Conservation (phyloP, 2,329 filamentous ascomycete genomes). For the Sporothrix brasiliensis region DNA sequence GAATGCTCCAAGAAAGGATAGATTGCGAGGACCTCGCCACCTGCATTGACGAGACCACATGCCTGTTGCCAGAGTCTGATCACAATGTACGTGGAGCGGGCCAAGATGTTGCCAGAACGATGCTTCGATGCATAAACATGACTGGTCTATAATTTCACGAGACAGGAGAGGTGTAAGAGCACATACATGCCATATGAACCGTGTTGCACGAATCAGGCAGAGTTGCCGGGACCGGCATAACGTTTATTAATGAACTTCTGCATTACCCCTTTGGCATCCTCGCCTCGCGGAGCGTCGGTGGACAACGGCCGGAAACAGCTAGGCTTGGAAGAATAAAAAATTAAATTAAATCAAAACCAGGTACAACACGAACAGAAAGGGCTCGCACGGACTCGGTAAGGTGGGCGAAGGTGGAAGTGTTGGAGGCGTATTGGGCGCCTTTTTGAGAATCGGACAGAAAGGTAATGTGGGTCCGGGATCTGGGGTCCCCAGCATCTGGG, state of each 20-base stretch:
- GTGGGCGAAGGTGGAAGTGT: neutral
- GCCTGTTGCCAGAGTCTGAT: too few relatives aligned
- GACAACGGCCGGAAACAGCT: neutral
- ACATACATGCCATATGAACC: too few relatives aligned
- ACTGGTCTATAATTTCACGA: too few relatives aligned
- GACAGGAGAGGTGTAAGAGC: too few relatives aligned
- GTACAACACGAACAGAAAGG: neutral
- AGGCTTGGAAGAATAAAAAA: neutral
- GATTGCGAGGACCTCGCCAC: too few relatives aligned
- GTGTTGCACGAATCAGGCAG: too few relatives aligned
- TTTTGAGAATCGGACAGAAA: neutral
- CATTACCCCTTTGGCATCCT: neutral
- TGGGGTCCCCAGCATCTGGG: neutral
- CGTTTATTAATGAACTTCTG: neutral
- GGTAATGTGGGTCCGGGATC: neutral
- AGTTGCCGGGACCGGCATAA: too few relatives aligned
- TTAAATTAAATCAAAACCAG: neutral
- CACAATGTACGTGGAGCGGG: too few relatives aligned
- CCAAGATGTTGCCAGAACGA: too few relatives aligned
- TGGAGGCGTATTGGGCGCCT: neutral
- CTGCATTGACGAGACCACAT: too few relatives aligned
- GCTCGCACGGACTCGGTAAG: neutral
- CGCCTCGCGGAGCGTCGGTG: slow-evolving; percentile 14
- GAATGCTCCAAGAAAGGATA: too few relatives aligned
- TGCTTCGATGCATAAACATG: too few relatives aligned